A percentile compares a stretch with the other conserved stretches of the same genome.
phyloP scores from a whole-genome alignment of 2,329 filamentous ascomycete species.

The Chrysoporthe deuterocubensis region DNA sequence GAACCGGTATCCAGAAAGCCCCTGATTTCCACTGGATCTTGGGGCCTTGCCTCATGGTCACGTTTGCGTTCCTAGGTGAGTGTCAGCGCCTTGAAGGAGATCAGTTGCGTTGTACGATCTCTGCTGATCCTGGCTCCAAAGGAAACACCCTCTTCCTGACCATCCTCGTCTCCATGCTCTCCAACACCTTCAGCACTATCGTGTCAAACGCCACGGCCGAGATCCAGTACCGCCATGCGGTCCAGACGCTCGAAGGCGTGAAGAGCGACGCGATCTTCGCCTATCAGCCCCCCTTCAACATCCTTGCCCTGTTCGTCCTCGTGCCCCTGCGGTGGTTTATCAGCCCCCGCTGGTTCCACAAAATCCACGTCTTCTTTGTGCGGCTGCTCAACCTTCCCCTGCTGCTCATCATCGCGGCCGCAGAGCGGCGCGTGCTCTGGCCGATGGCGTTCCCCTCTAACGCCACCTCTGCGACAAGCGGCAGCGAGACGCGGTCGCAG shows the following conservation, averaged over 20 bases:
- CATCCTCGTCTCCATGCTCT: conserved; percentile 84
- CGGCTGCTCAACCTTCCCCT: conserved; percentile 76
- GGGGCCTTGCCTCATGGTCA: conserved; percentile 78
- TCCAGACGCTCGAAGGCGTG: conserved; percentile 83
- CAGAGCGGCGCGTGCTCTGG: conserved; percentile 75
- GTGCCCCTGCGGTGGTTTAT: conserved; percentile 79
- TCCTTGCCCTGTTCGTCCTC: conserved; percentile 74
- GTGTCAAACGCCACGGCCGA: conserved; percentile 79
- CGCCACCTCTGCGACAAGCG: neutral
- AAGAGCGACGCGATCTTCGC: conserved; percentile 84
- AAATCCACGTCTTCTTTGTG: conserved; percentile 80
- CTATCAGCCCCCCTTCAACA: conserved; percentile 83
- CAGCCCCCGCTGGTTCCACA: conserved; percentile 86
- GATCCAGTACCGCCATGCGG: conserved; percentile 79
- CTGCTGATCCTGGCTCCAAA: neutral
- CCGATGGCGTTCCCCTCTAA: conserved; percentile 34
- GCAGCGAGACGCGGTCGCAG: conserved; percentile 35
- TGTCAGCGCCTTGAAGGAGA: neutral
- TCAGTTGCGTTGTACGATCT: neutral
- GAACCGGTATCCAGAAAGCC: conserved; percentile 63
- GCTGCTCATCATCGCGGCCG: conserved; percentile 70
- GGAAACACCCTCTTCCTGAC: conserved; percentile 87
- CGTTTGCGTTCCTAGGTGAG: conserved; percentile 74
- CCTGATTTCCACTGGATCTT: conserved; percentile 78
- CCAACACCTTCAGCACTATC: conserved; percentile 81